Evolutionary conservation across 1,139 yeast species (phyloP).

Genomic region (Suhomyces chickasaworum): DNA sequence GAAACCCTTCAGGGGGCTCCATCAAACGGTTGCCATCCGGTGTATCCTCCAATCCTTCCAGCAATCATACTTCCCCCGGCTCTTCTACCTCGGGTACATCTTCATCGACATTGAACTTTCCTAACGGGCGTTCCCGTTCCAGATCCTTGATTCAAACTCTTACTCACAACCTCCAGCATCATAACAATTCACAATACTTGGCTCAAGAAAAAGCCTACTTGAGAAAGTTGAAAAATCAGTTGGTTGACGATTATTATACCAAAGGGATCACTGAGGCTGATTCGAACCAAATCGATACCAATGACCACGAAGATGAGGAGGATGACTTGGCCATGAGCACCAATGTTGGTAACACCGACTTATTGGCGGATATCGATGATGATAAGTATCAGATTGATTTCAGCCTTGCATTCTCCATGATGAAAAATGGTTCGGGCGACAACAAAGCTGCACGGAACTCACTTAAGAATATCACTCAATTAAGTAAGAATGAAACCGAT

Average conservation of each 20-base stretch:
- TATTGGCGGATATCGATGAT: conserved; percentile 46
- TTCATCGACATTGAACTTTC: not conserved
- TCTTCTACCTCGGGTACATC: conserved; percentile 5
- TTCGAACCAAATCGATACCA: conserved; percentile 20
- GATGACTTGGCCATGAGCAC: conserved; percentile 30
- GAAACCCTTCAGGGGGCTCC: conserved; percentile 16
- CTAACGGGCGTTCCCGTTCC: conserved; percentile 19
- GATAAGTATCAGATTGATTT: conserved; percentile 47
- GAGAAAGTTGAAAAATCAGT: conserved; percentile 62
- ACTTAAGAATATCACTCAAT: conserved; percentile 40
- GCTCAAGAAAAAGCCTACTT: conserved; percentile 74
- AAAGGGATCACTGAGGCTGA: conserved; percentile 55
- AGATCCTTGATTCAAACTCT: conserved; percentile 25
- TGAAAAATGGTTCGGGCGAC: conserved; percentile 28
- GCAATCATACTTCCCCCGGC: conserved; percentile 6
- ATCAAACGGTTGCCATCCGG: conserved; percentile 5
- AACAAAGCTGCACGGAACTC: conserved; percentile 34
- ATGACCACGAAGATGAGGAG: conserved; percentile 23
- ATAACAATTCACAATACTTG: conserved; percentile 43
- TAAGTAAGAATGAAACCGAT: conserved; percentile 47
- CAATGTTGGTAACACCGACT: conserved; percentile 35
- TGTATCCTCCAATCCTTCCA: not conserved
- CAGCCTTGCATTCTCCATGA: conserved; percentile 39
- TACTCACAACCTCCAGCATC: conserved; percentile 25
- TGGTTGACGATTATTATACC: conserved; percentile 69